Evolutionary conservation across 108 stramenopile genomes (phyloP).

Genomic region (Cyclotella atomus): DNA sequence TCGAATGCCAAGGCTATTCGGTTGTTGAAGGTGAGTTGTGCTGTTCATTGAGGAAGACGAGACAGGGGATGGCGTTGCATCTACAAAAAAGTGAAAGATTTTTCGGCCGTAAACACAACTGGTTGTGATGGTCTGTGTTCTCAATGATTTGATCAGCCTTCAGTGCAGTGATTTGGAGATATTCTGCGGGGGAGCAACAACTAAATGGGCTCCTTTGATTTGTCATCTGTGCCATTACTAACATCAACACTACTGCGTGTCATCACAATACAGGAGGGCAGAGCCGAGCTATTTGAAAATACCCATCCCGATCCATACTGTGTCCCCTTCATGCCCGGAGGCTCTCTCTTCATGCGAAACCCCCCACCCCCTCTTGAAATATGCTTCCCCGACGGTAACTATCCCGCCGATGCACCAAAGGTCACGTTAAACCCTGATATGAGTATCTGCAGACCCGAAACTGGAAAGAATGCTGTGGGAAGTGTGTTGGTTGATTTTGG

Average conservation of each 20-base stretch:
- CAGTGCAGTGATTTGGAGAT: no score
- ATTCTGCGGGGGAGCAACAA: no score
- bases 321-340: conserved; percentile 95
- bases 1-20: conserved; percentile 67
- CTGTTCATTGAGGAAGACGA: no score
- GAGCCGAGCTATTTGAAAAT: conserved; percentile 75
- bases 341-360: conserved; percentile 98
- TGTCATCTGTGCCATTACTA: not conserved
- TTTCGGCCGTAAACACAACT: no score
- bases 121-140: no score
- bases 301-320: conserved; percentile 94
- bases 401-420: conserved; percentile 81
- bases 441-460: conserved; percentile 79
- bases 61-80: no score
- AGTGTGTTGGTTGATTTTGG: conserved; percentile 89
- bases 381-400: conserved; percentile 93
- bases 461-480: conserved; percentile 74
- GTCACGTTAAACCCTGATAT: conserved; percentile 87
- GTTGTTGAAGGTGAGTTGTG: conserved; percentile 70
- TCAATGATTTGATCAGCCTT: no score
- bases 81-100: no score
- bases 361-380: conserved; percentile 91
- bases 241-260: not conserved
- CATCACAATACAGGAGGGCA: conserved; percentile 53
- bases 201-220: not conserved